Percentiles rank a stretch among this genome's conserved stretches.
Evolutionary conservation across 345 rosid genomes (phyloP).

Genomic region (Salix viminalis): DNA sequence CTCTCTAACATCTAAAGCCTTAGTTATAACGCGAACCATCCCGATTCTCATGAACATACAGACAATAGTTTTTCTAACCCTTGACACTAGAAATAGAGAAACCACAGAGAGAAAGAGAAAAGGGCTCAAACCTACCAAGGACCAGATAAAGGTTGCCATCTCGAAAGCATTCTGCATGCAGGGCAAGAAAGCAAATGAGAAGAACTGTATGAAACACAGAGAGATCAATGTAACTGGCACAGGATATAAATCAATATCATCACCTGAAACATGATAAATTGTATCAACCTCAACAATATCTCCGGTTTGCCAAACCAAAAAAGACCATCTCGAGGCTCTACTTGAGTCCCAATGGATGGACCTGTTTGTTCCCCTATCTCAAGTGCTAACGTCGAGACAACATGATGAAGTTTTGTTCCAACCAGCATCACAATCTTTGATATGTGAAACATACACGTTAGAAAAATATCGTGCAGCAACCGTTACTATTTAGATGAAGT

Average conservation of each 20-base stretch:
- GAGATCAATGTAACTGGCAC: background rate
- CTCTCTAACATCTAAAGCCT: too few species aligned
- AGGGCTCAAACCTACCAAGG: conserved; percentile 53
- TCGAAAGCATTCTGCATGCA: conserved; percentile 83
- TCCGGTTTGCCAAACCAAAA: conserved; percentile 97
- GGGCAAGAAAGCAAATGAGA: conserved; percentile 3
- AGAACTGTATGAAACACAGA: background rate
- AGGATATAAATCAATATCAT: background rate
- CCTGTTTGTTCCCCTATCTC: conserved; percentile 72
- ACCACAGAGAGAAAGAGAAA: too few species aligned
- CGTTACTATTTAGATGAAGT: background rate
- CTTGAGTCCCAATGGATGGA: conserved; percentile 57
- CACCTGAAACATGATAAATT: conserved; percentile 89
- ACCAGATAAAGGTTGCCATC: conserved; percentile 96
- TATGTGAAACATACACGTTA: conserved; percentile 14
- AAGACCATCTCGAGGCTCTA: conserved; percentile 85
- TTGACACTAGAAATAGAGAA: too few species aligned
- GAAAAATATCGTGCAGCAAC: background rate
- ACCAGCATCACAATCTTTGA: conserved; percentile 82
- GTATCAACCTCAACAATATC: conserved; percentile 62
- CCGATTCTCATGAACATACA: too few species aligned
- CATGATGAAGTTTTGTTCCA: conserved; percentile 88
- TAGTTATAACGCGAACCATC: too few species aligned
- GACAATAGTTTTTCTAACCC: too few species aligned
- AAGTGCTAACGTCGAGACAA: conserved; percentile 81